Evolutionary conservation across 2,329 filamentous ascomycete species (phyloP).

Genomic region (Trichoderma gracile): DNA sequence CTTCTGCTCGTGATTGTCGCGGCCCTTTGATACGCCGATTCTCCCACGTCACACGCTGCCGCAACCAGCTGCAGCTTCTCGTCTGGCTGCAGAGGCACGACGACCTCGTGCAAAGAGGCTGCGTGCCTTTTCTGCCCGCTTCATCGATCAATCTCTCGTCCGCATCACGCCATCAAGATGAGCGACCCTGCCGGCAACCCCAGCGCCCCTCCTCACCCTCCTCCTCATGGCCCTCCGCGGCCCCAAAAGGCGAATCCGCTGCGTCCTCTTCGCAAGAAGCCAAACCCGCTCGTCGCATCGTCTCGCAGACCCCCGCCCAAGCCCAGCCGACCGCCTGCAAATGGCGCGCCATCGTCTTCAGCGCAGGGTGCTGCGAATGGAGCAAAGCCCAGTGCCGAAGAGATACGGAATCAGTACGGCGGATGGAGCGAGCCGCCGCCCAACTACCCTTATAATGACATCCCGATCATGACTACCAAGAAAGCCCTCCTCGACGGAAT

Average conservation of each 20-base stretch:
- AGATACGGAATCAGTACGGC: conserved; percentile 49
- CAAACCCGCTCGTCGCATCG: conserved; percentile 65
- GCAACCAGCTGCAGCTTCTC: conserved; percentile 1
- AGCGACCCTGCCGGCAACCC: conserved; percentile 43
- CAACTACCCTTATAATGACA: conserved; percentile 51
- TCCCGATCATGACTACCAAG: conserved; percentile 80
- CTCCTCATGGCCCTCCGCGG: conserved; percentile 35
- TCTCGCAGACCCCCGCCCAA: conserved; percentile 48
- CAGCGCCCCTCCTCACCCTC: conserved; percentile 38
- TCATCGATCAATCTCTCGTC: background rate
- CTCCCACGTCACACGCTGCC: background rate
- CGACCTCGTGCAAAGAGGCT: conserved; percentile 12
- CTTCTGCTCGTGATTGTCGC: background rate
- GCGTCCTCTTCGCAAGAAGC: conserved; percentile 44
- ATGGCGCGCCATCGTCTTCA: conserved; percentile 22
- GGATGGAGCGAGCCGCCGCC: conserved; percentile 60
- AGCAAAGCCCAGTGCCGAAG: conserved; percentile 42
- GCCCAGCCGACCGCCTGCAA: conserved; percentile 30
- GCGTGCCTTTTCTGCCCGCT: conserved; percentile 8
- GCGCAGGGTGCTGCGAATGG: conserved; percentile 34
- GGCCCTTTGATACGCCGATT: conserved; percentile 9
- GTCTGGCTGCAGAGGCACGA: conserved; percentile 1
- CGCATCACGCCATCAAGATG: conserved; percentile 40
- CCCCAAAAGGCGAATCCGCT: conserved; percentile 41
- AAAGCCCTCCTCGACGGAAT: conserved; percentile 75